Evolutionary conservation across 257 asterid genomes (phyloP).

Genomic region (Solanum etuberosum): DNA sequence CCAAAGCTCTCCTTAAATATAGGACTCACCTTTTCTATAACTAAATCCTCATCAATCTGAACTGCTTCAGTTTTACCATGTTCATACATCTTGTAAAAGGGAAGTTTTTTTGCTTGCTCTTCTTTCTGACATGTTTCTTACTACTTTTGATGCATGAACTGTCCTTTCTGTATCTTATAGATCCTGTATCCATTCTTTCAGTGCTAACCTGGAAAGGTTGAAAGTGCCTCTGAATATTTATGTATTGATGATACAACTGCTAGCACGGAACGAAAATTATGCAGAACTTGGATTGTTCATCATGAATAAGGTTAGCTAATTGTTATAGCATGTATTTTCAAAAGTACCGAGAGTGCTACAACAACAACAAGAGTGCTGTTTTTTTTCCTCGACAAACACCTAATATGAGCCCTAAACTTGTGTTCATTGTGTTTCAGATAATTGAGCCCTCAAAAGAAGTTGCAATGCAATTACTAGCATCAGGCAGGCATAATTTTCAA

Average conservation of each 20-base stretch:
- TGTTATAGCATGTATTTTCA: background rate
- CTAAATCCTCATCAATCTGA: background rate
- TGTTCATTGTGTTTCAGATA: conserved; percentile 41
- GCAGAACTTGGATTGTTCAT: conserved; percentile 65
- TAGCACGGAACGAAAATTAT: conserved; percentile 68
- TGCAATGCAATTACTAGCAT: conserved; percentile 75
- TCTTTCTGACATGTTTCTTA: background rate
- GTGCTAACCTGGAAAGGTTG: conserved; percentile 67
- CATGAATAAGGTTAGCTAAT: conserved; percentile 56
- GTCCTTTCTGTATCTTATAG: background rate
- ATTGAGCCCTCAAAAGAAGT: conserved; percentile 93
- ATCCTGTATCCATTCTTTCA: conserved; percentile 19
- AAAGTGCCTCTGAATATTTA: conserved; percentile 59
- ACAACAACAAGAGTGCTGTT: background rate
- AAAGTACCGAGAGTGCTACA: background rate
- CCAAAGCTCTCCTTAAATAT: background rate
- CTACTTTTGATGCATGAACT: background rate
- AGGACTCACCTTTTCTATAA: background rate
- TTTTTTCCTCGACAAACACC: background rate
- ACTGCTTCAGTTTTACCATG: background rate
- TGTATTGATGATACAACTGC: conserved; percentile 69
- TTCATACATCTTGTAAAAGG: background rate
- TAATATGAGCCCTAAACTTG: background rate
- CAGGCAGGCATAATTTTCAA: conserved; percentile 58
- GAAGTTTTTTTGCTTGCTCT: background rate